Evolutionary conservation across 225 moss, liverwort and hornwort genomes (phyloP).

Genomic region (Sphagnum tenellum): DNA sequence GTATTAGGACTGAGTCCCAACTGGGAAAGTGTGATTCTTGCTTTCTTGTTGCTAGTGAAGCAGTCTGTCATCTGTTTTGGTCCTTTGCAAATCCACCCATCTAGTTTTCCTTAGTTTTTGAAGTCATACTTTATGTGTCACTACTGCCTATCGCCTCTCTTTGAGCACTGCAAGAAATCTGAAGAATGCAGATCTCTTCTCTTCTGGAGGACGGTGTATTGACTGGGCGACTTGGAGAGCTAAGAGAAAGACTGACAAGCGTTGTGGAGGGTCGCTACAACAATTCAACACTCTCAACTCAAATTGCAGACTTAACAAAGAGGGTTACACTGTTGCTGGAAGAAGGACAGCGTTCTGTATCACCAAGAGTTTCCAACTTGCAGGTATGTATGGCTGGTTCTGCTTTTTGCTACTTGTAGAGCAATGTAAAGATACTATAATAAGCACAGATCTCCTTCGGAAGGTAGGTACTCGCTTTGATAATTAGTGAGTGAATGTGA

Average conservation of each 20-base stretch:
- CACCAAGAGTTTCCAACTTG: constrained; percentile 69
- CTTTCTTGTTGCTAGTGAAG: too few species aligned
- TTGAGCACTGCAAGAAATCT: too few species aligned
- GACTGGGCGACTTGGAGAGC: constrained; percentile 45
- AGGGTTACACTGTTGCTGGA: constrained; percentile 60
- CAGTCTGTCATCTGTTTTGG: too few species aligned
- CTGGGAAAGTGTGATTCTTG: too few species aligned
- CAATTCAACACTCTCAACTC: constrained; percentile 39
- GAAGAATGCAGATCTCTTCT: constrained; percentile 35
- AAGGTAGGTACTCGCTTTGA: too few species aligned
- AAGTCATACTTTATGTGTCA: too few species aligned
- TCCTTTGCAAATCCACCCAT: too few species aligned
- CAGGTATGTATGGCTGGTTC: constrained; percentile 31
- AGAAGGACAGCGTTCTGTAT: constrained; percentile 80
- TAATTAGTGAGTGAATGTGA: too few species aligned
- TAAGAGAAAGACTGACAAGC: constrained; percentile 54
- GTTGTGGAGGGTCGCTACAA: constrained; percentile 63
- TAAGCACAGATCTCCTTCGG: too few species aligned
- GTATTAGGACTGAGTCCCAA: too few species aligned
- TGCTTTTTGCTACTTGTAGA: neutral
- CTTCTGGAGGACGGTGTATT: constrained; percentile 51
- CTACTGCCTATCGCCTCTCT: too few species aligned
- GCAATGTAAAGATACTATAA: neutral
- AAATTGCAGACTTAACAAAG: constrained; percentile 75
- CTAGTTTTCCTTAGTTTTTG: too few species aligned